Base-by-base conservation (phyloP, 257 asterid genomes). In the Solanum sitiens region DNA sequence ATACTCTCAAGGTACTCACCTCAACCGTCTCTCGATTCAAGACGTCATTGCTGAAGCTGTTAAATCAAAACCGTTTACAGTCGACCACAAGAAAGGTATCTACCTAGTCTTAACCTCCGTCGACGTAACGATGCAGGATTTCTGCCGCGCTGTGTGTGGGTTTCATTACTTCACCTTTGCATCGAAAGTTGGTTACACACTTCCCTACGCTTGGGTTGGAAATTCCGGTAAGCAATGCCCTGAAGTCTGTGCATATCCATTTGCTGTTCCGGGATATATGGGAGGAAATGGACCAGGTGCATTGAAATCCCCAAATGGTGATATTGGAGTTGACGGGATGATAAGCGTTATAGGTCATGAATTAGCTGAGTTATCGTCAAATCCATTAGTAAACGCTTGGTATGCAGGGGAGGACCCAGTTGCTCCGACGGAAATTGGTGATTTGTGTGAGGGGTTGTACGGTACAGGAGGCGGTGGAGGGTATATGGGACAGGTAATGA, bases 381-480 rank as follows among this genome's bases (percentile, higher is more conserved):
- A 96, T 21, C 99, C 99, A n/a, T 90, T 96, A 80, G 92, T 96
- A 50, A 96, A 96, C 87, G 99, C 99, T n/a, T 96, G 98, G 98
- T 96, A 96, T 85, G 98, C 99, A 4, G 99, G 99, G 0, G 98
- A 96, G 89, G 98, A 96, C 63, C 98, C 99, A 10, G 95, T 94
- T 87, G 95, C 98, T 42, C 98, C 98, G 45, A 95, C 98, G 56
- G 98, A 96, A 92, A 96, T 96, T 0, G 99, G 98, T 2, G 99
- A 95, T 82, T 90, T 96, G 87, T 96, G 99, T 53, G 99, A 96
- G 30, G 98, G 99, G 23, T n/a, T 96, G 90, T 96, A 96, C 73
- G 99, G 99, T 1, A 95, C 91, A 1, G 98, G 98, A 0, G 99
- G 98, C 9, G 99, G 99, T 2, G 99, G 99, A 25, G 98, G 98